Conservation (phyloP, 306 rosid genomes). For the Malus sylvestris region DNA sequence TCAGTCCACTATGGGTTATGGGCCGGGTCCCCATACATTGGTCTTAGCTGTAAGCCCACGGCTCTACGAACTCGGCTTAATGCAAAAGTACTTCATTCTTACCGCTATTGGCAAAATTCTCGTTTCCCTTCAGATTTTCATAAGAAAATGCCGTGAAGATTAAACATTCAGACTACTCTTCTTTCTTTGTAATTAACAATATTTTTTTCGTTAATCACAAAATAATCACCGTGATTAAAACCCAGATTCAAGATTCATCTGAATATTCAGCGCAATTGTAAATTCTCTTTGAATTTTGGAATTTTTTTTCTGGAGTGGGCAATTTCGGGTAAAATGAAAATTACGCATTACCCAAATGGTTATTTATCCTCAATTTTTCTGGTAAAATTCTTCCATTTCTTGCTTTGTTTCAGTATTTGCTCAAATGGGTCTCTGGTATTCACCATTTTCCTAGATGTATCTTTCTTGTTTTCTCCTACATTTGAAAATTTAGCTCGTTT, state of each 20-base stretch:
- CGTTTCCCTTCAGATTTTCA: too few relatives aligned
- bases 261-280: neutral
- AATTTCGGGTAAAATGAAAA: conserved; percentile 1
- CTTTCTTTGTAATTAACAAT: neutral
- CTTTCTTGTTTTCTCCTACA: neutral
- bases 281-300: neutral
- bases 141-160: neutral
- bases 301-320: neutral
- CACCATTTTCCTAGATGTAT: neutral
- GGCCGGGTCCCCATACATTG: neutral
- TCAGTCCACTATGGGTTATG: neutral
- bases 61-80: neutral
- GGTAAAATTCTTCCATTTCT: neutral
- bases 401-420: neutral
- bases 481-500: neutral
- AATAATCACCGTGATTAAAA: neutral
- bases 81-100: neutral
- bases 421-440: neutral
- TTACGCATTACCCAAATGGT: neutral
- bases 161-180: too few relatives aligned
- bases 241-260: conserved; percentile 1
- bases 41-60: neutral
- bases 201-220: neutral
- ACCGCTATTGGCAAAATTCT: neutral
- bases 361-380: neutral